A percentile compares a stretch with the other conserved stretches of the same genome.
Evolutionary conservation across 768 basidiomycete genomes (phyloP).

Genomic region (Pleurotus platypus): DNA sequence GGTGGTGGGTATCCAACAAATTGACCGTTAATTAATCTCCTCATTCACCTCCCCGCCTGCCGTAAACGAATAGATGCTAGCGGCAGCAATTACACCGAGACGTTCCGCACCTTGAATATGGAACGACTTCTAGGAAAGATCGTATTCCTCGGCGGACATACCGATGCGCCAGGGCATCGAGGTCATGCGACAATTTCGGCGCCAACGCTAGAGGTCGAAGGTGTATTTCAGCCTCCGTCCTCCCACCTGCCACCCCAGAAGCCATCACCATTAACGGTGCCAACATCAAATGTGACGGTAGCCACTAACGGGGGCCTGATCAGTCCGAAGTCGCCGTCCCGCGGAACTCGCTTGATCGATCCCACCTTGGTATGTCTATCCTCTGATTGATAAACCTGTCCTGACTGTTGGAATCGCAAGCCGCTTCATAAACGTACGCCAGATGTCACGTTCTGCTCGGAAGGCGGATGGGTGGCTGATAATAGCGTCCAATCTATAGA

Average conservation of each 20-base stretch:
- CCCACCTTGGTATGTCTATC: slow-evolving; percentile 51
- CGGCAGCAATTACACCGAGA: slow-evolving; percentile 51
- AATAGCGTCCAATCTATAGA: slow-evolving; percentile 36
- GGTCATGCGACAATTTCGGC: slow-evolving; percentile 51
- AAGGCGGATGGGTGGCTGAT: too few species aligned
- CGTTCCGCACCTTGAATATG: slow-evolving; percentile 51
- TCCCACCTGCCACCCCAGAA: slow-evolving; percentile 31
- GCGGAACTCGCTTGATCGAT: slow-evolving; percentile 46
- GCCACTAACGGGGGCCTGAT: slow-evolving; percentile 59
- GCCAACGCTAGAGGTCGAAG: slow-evolving; percentile 35
- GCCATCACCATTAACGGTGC: slow-evolving; percentile 44
- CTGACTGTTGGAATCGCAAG: slow-evolving; percentile 28
- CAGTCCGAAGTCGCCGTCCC: slow-evolving; percentile 61
- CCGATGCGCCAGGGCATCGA: slow-evolving; percentile 37
- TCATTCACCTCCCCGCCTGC: slow-evolving; percentile 9
- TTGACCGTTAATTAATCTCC: background rate
- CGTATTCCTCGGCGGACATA: slow-evolving; percentile 52
- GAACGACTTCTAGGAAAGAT: slow-evolving; percentile 67
- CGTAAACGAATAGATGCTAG: slow-evolving; percentile 44
- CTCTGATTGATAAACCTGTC: slow-evolving; percentile 7
- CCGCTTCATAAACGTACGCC: slow-evolving; percentile 74
- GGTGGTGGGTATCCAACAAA: slow-evolving; percentile 41
- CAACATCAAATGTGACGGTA: slow-evolving; percentile 35
- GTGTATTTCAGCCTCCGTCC: slow-evolving; percentile 41
- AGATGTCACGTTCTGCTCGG: background rate